phyloP scores from a whole-genome alignment of 257 asterid species.

The Gentiana macrophylla region DNA sequence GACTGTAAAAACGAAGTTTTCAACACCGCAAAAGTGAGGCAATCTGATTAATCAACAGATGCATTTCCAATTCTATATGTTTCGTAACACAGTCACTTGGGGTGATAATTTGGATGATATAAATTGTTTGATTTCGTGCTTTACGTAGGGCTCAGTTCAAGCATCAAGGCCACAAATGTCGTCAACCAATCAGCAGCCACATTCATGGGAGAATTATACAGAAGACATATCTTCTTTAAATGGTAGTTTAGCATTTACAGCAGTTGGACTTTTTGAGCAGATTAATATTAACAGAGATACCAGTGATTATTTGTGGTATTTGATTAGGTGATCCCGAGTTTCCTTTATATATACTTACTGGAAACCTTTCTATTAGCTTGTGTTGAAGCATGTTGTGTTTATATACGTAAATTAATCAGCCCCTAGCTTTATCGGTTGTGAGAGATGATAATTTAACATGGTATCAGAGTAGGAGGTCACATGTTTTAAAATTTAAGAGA shows the following conservation, averaged over 20 bases:
- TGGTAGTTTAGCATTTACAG: slow-evolving; percentile 28
- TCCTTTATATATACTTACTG: no score
- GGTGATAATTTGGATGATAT: not conserved
- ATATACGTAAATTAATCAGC: no score
- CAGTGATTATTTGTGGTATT: slow-evolving; percentile 67
- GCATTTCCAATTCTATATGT: not conserved
- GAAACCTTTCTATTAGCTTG: no score
- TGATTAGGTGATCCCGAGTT: slow-evolving; percentile 31
- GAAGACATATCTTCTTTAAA: slow-evolving; percentile 35
- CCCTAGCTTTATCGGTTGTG: no score
- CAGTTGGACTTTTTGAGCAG: slow-evolving; percentile 53
- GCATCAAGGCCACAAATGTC: slow-evolving; percentile 34
- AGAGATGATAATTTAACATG: no score
- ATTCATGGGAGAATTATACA: slow-evolving; percentile 43
- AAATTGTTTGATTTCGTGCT: slow-evolving; percentile 3
- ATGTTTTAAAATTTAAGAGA: no score
- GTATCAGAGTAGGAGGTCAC: no score
- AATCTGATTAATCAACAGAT: not conserved
- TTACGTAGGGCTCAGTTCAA: slow-evolving; percentile 32
- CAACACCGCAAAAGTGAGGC: slow-evolving; percentile 50
- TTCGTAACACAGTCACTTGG: not conserved
- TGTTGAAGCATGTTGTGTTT: no score
- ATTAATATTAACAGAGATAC: slow-evolving; percentile 49
- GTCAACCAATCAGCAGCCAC: slow-evolving; percentile 20
- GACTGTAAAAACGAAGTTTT: slow-evolving; percentile 51